These are phyloP conservation scores for Camelina hispida DNA, from an alignment of 345 rosid species.

Conservation along the genomic window DNA sequence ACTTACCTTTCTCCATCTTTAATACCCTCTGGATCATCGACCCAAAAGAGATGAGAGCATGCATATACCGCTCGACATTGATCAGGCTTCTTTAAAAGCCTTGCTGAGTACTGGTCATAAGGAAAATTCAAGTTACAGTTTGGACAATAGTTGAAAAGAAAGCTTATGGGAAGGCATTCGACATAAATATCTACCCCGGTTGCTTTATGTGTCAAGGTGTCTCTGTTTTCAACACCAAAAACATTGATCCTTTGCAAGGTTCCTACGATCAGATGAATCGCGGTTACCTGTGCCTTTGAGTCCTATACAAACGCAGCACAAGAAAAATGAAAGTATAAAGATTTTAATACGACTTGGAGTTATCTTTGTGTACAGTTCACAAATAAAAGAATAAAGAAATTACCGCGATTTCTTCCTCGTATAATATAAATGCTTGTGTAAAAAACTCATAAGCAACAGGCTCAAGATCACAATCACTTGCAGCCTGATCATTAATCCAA, in stretches of 20 bases:
- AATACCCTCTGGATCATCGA: slow-evolving; percentile 64
- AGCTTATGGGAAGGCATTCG: slow-evolving; percentile 14
- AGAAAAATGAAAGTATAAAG: not conserved
- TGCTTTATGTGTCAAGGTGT: slow-evolving; percentile 91
- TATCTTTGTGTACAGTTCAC: slow-evolving; percentile 17
- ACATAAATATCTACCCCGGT: slow-evolving; percentile 67
- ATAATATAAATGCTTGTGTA: slow-evolving; percentile 78
- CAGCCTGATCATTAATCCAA: slow-evolving; percentile 63
- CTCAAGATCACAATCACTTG: slow-evolving; percentile 78
- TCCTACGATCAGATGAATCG: slow-evolving; percentile 83
- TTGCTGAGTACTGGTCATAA: slow-evolving; percentile 75
- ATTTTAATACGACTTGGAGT: slow-evolving; percentile 6
- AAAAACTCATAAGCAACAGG: slow-evolving; percentile 86
- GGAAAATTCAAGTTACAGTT: slow-evolving; percentile 13
- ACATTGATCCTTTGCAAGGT: slow-evolving; percentile 87
- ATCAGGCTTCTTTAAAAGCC: slow-evolving; percentile 92
- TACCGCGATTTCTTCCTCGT: slow-evolving; percentile 93
- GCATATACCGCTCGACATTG: slow-evolving; percentile 94
- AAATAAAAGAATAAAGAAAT: slow-evolving; percentile 24
- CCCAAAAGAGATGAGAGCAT: slow-evolving; percentile 95
- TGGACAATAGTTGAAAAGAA: slow-evolving; percentile 6
- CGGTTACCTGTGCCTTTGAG: slow-evolving; percentile 87
- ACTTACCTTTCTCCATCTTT: slow-evolving; percentile 86
- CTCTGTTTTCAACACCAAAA: slow-evolving; percentile 87
- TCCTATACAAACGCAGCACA: slow-evolving; percentile 50